These are phyloP conservation scores for Myochromella boudieri DNA, from an alignment of 768 basidiomycete genomes.

Conservation along the genomic window DNA sequence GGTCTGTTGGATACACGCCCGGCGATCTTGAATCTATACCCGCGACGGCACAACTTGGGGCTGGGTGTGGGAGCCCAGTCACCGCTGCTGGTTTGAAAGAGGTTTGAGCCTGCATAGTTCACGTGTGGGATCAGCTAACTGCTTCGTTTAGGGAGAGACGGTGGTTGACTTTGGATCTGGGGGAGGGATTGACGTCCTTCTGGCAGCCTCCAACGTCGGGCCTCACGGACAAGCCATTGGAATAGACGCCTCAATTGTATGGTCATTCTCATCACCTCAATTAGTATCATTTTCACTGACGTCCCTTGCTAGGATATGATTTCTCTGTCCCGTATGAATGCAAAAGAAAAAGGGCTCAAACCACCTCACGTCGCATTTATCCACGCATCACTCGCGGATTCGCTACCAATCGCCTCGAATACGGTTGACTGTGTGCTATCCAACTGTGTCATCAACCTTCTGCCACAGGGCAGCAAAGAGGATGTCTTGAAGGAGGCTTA, in stretches of 20 bases:
- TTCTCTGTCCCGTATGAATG: slow-evolving; percentile 43
- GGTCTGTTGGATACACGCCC: slow-evolving; percentile 47
- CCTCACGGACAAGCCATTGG: slow-evolving; percentile 50
- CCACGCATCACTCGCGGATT: slow-evolving; percentile 37
- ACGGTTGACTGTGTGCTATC: slow-evolving; percentile 57
- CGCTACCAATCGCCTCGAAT: slow-evolving; percentile 46
- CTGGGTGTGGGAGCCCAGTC: slow-evolving; percentile 56
- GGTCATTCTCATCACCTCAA: slow-evolving; percentile 8
- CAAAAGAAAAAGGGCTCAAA: slow-evolving; percentile 34
- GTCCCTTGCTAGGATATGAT: slow-evolving; percentile 47
- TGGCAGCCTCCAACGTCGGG: slow-evolving; percentile 52
- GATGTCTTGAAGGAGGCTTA: slow-evolving; percentile 44
- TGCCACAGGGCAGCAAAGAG: slow-evolving; percentile 41
- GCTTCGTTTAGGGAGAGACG: slow-evolving; percentile 48
- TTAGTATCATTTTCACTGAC: background rate
- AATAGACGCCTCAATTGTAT: slow-evolving; percentile 49
- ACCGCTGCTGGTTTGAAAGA: slow-evolving; percentile 44
- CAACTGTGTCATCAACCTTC: slow-evolving; percentile 56
- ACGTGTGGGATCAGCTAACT: background rate
- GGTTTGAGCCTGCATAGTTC: slow-evolving; percentile 24
- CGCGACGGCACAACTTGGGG: slow-evolving; percentile 43
- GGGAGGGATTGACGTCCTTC: slow-evolving; percentile 54
- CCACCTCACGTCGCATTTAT: slow-evolving; percentile 53
- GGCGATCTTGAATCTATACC: slow-evolving; percentile 45
- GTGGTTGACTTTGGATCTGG: slow-evolving; percentile 60